phyloP scores from a whole-genome alignment of 495 filamentous ascomycete species.

The Physcia stellaris region DNA sequence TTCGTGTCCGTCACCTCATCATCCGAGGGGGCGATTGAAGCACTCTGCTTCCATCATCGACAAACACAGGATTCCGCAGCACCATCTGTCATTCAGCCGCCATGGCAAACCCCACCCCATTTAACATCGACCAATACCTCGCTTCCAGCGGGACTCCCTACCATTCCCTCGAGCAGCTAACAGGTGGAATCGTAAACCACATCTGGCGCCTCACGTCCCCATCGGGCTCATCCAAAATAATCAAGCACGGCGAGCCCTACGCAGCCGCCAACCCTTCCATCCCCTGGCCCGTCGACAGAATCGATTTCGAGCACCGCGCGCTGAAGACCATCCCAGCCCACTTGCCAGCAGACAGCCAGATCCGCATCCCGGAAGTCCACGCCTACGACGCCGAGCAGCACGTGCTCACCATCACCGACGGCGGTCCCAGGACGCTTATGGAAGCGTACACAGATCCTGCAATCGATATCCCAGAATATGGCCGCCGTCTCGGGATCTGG shows the following conservation, averaged over 20 bases:
- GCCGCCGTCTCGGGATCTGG: conserved; percentile 16
- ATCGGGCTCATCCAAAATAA: conserved; percentile 11
- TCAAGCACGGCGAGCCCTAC: conserved; percentile 24
- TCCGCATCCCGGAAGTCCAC: conserved; percentile 6
- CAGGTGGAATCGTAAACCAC: conserved; percentile 22
- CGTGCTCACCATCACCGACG: conserved; percentile 16
- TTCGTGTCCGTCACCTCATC: too few species aligned
- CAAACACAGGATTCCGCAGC: too few species aligned
- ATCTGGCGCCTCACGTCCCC: conserved; percentile 16
- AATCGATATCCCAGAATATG: conserved; percentile 13
- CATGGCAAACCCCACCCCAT: too few species aligned
- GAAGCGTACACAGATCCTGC: conserved; percentile 14
- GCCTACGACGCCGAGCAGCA: conserved; percentile 16
- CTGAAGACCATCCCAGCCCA: conserved; percentile 10
- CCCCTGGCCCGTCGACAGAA: conserved; percentile 17
- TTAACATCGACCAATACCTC: too few species aligned
- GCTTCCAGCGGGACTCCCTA: too few species aligned
- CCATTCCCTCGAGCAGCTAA: conserved; percentile 11
- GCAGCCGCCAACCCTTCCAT: conserved; percentile 7
- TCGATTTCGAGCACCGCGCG: conserved; percentile 20
- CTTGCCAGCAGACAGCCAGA: conserved; percentile 3
- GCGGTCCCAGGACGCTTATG: conserved; percentile 18
- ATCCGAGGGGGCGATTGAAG: too few species aligned
- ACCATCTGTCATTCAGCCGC: too few species aligned
- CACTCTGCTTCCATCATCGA: too few species aligned